phyloP scores from a whole-genome alignment of 257 asterid species.

The Handroanthus guayacan region DNA sequence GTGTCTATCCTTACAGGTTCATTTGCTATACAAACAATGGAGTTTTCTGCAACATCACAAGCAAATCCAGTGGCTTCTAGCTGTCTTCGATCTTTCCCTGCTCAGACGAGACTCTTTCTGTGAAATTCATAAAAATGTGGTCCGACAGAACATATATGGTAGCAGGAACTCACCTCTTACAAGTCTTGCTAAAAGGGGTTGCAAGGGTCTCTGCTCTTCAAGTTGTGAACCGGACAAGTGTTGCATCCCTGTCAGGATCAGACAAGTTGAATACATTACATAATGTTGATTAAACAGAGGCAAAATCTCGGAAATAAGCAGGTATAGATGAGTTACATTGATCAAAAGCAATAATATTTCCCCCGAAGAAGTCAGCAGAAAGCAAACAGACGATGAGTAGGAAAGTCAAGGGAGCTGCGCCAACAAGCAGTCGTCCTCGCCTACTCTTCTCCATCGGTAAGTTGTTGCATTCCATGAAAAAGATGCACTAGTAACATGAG shows the following conservation, averaged over 20 bases:
- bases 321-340: constrained; percentile 12
- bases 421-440: constrained; percentile 7
- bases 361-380: constrained; percentile 28
- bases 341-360: constrained; percentile 15
- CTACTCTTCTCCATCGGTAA: constrained; percentile 27
- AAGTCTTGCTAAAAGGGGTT: constrained; percentile 40
- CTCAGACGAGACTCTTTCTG: constrained; percentile 3
- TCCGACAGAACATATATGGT: neutral
- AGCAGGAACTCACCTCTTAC: constrained; percentile 33
- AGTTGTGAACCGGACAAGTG: neutral
- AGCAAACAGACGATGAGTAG: constrained; percentile 27
- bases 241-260: constrained; percentile 31
- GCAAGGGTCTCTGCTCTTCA: constrained; percentile 18
- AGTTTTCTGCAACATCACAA: constrained; percentile 44
- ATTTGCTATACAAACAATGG: constrained; percentile 48
- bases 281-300: neutral
- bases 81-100: constrained; percentile 50
- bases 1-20: constrained; percentile 50
- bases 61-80: constrained; percentile 54
- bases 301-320: neutral
- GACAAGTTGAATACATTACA: neutral
- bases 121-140: neutral
- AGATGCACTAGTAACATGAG: neutral
- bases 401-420: constrained; percentile 35
- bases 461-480: constrained; percentile 3